A percentile compares a stretch with the other conserved stretches of the same genome.
Conservation (phyloP, 148 eudicot genomes). For the Rhododendron simsii region DNA sequence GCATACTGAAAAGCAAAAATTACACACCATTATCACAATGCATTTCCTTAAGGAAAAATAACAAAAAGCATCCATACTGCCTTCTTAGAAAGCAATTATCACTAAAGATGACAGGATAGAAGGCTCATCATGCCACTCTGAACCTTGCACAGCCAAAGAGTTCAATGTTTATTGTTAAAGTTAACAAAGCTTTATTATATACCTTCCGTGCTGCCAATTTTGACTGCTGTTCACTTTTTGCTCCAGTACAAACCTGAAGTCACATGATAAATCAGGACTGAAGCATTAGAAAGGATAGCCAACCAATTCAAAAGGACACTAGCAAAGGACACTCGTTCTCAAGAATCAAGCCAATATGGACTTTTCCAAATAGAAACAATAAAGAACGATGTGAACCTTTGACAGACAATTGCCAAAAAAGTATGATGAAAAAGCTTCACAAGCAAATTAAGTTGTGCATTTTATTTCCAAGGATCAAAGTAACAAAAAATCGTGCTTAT, state of each 20-base stretch:
- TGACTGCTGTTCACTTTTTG: slow-evolving; percentile 62
- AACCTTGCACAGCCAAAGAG: not conserved
- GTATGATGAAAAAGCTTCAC: not conserved
- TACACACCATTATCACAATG: not conserved
- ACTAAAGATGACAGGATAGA: not conserved
- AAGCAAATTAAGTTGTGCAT: not conserved
- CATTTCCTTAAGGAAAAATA: not conserved
- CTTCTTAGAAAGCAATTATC: not conserved
- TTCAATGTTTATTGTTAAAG: not conserved
- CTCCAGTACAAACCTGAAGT: slow-evolving; percentile 68
- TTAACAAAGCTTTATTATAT: not conserved
- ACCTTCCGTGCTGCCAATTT: slow-evolving; percentile 65
- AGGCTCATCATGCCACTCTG: not conserved
- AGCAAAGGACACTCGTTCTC: not conserved
- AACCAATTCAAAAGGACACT: not conserved
- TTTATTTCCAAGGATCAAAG: not conserved
- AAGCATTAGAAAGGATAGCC: slow-evolving; percentile 9
- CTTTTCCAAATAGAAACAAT: not conserved
- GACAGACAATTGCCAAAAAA: not conserved
- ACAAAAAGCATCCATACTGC: not conserved
- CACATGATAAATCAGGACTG: slow-evolving; percentile 4
- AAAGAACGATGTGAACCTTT: not conserved
- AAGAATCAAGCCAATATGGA: not conserved
- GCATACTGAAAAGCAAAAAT: slow-evolving; percentile 40
- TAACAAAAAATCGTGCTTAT: not conserved